Base-by-base conservation (phyloP, 768 basidiomycete genomes). In the Leccinellum luteum region DNA sequence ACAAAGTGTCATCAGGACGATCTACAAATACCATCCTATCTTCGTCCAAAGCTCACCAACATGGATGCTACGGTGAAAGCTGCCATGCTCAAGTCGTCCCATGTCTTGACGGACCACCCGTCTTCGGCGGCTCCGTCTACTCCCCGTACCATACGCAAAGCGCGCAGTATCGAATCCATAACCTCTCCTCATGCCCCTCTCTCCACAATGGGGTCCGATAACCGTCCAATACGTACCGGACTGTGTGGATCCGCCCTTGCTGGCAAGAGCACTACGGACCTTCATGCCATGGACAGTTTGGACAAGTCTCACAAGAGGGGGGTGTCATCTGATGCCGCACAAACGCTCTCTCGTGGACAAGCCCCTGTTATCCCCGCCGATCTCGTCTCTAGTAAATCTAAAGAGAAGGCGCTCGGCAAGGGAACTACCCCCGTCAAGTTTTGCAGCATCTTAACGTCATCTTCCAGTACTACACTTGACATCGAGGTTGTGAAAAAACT, bases 1-100 rank as follows among this genome's bases (percentile, higher is more conserved):
- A 60, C 56, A 45, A 55, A 35, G 15, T 50, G 12, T 53, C 54
- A 43, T 57, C 56, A 94, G 92, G 90, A 95, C 70, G 91, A 93
- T 57, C 84, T 95, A 52, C 92, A 95, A 74, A 92, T 95, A 21
- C 93, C 93, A 4, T 74, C 82, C 7, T 84, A 83, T 3, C 75
- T 94, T 23, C 82, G 93, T 8, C 87, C 86, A 1, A 92, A 92
- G 72, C 82, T 95, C 17, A 78, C 79, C 49, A 85, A 84, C 15
- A 91, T 96, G 83, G 91, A 95, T 56, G 75, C 86, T 0, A 85
- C 87, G 1, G 89, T 96, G 51, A 96, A 96, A 69, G 92, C 90
- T 5, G 90, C 90, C 13, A 94, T 96, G 90, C 77, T 96, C 55
- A 92, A 90, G 68, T 92, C 91, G 0, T 92, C 92, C 1, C 85